Conservation (phyloP, 106 monocot species). For the Xerophyta viscosa region DNA sequence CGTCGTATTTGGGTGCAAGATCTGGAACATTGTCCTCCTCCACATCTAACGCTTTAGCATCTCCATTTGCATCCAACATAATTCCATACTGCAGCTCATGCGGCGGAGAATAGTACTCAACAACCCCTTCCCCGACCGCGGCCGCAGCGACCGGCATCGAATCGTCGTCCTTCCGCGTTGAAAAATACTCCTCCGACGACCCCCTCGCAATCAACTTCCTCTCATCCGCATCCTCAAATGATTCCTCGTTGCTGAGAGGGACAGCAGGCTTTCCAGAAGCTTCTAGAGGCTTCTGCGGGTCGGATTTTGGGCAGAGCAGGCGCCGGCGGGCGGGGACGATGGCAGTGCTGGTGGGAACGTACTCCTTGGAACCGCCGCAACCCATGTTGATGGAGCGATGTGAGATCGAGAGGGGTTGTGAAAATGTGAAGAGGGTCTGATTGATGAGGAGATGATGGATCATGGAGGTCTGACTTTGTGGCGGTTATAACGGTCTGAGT, state of each 20-base stretch:
- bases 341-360: slow-evolving; percentile 16
- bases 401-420: no score
- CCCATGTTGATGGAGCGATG: slow-evolving; percentile 19
- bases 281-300: not conserved
- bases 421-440: no score
- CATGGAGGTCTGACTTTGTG: no score
- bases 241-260: not conserved
- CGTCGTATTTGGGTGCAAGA: not conserved
- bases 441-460: no score
- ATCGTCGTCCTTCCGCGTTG: slow-evolving; percentile 5
- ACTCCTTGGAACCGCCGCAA: slow-evolving; percentile 27
- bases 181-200: slow-evolving; percentile 25
- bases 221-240: not conserved
- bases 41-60: not conserved
- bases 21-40: not conserved
- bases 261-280: not conserved
- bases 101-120: slow-evolving; percentile 1
- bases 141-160: no score
- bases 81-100: not conserved
- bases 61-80: not conserved
- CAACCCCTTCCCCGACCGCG: not conserved
- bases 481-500: no score
- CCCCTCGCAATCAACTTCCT: not conserved
- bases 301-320: not conserved
- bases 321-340: not conserved